Evolutionary conservation across 805 yeast species (phyloP), one percentile per base, ranked within the genome.

Genomic region (Metschnikowia lochheadii): DNA sequence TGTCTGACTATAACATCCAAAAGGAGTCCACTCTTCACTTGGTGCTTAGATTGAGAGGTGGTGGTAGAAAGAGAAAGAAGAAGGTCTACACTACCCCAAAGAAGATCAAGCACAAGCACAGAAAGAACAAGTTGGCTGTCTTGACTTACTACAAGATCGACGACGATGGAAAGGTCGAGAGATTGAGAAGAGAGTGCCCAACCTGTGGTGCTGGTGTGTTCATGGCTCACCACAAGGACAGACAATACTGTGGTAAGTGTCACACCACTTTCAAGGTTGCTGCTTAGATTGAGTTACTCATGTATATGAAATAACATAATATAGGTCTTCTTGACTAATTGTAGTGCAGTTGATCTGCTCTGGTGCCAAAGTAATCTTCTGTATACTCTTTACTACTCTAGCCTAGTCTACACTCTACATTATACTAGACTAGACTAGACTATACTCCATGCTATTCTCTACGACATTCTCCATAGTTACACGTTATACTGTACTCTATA

Each of bases 41-140:
- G 77, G 97, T 91, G 66, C 82, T 91, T 61, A 91, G 97, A 85
- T 85, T 90, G 78, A 89, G 97, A 84, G 97, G 95, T 83, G 62
- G 62, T 58, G 78, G 78, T 76, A 94, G 91, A 89, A 94, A 94
- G 94, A 92, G 96, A 86, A 94, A 94, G 94, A 94, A 94, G 97
- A 92, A 92, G 96, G 97, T 90, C 76, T 94, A 92, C 92, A 92
- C 98, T 82, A 92, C 98, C 75, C 99, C 99, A 84, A 94, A 94
- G 91, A 95, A 91, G 87, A 89, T 94, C 82, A 89, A 81, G 82
- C 98, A 94, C 95, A 91, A 90, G 87, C 97, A 89, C 87, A 94
- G 88, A 89, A 94, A 92, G 85, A 89, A 88, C 80, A 94, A 94
- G 88, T 84, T 94, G 73, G 98, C 97, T 79, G 97, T 94, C 77